Conservation (phyloP, 257 asterid species). For the Mentha longifolia region DNA sequence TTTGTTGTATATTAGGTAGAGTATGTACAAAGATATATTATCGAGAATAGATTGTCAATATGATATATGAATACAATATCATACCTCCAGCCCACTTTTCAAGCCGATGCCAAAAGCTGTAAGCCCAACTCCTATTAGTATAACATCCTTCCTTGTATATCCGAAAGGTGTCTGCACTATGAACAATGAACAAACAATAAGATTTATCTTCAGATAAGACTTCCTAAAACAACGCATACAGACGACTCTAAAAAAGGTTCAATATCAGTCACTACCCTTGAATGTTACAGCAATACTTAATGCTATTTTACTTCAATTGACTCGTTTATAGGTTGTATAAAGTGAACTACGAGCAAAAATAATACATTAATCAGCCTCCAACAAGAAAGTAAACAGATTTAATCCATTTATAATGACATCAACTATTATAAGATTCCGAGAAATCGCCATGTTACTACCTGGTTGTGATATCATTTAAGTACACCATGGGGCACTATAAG, state of each 20-base stretch:
- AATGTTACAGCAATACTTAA: too few species aligned
- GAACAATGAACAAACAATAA: constrained; percentile 23
- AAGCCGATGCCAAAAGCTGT: constrained; percentile 70
- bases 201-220: constrained; percentile 1
- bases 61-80: background rate
- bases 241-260: constrained; percentile 15
- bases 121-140: constrained; percentile 82
- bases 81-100: constrained; percentile 90
- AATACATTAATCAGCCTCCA: too few species aligned
- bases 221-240: constrained; percentile 15
- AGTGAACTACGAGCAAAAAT: too few species aligned
- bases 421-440: too few species aligned
- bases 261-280: too few species aligned
- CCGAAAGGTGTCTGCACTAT: constrained; percentile 81
- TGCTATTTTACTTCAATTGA: too few species aligned
- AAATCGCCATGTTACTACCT: too few species aligned
- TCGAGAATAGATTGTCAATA: background rate
- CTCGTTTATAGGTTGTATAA: too few species aligned
- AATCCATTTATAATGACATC: too few species aligned
- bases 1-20: background rate
- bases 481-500: too few species aligned
- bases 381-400: too few species aligned
- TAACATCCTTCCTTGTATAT: constrained; percentile 91
- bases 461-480: too few species aligned
- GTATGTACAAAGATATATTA: constrained; percentile 7